A percentile compares a stretch with the other conserved stretches of the same genome.
phyloP scores from a whole-genome alignment of 2,329 filamentous ascomycete species.

The Colletotrichum kahawae region DNA sequence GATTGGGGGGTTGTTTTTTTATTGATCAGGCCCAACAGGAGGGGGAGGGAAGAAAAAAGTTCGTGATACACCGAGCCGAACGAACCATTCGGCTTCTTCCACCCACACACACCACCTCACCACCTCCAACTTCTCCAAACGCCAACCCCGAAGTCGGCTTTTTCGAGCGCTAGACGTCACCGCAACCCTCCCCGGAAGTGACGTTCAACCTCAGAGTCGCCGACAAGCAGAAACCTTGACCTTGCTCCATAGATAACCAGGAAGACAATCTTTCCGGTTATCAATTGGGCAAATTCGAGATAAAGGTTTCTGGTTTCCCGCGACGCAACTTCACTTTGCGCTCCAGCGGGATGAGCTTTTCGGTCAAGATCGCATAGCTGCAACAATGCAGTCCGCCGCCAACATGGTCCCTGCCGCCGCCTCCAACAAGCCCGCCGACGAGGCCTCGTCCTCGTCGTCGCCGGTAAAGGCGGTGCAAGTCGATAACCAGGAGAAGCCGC shows the following conservation, averaged over 20 bases:
- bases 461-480: neutral
- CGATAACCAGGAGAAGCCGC: neutral
- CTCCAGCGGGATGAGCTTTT: constrained; percentile 11
- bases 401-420: constrained; percentile 22
- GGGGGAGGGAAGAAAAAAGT: neutral
- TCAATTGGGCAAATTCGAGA: neutral
- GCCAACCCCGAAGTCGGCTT: constrained; percentile 10
- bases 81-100: constrained; percentile 9
- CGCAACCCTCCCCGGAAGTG: neutral
- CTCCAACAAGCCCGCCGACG: constrained; percentile 6
- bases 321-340: neutral
- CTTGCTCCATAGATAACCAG: neutral
- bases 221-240: neutral
- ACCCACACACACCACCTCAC: neutral
- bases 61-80: constrained; percentile 16
- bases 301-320: neutral
- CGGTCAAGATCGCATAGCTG: constrained; percentile 4
- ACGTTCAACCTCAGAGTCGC: neutral
- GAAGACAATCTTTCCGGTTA: neutral
- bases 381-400: constrained; percentile 30
- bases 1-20: neutral
- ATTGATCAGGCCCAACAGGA: neutral
- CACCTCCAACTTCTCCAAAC: neutral
- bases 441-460: neutral
- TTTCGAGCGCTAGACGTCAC: constrained; percentile 2